Evolutionary conservation across 805 yeast genomes (phyloP).

Genomic region (Yarrowia deformans): DNA sequence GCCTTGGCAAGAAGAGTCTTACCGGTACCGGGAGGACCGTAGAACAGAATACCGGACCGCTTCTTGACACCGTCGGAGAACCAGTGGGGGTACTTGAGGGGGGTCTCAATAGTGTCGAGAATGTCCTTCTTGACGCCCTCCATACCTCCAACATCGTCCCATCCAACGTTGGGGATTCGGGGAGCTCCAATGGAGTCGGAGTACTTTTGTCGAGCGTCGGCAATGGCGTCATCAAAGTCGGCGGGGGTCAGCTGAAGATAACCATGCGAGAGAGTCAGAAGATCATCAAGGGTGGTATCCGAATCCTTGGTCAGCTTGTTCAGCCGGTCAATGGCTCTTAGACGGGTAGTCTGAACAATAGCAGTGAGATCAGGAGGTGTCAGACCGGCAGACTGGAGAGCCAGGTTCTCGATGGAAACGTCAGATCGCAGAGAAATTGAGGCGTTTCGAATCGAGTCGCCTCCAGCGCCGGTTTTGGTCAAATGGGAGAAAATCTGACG

Average conservation of each 20-base stretch:
- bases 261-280: conserved; percentile 59
- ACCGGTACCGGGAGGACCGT: conserved; percentile 99
- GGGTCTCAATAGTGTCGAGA: conserved; percentile 94
- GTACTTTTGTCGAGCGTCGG: conserved; percentile 82
- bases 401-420: conserved; percentile 63
- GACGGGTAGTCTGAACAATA: conserved; percentile 71
- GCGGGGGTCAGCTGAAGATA: conserved; percentile 59
- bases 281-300: conserved; percentile 47
- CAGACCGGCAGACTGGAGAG: conserved; percentile 90
- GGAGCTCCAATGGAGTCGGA: conserved; percentile 98
- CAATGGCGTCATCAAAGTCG: conserved; percentile 74
- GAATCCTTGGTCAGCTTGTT: conserved; percentile 41
- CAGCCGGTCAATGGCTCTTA: conserved; percentile 61
- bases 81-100: conserved; percentile 88
- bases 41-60: conserved; percentile 90
- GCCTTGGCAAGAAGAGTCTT: conserved; percentile 96
- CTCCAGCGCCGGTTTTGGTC: conserved; percentile 10
- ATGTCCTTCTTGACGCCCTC: conserved; percentile 91
- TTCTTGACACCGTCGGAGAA: conserved; percentile 90
- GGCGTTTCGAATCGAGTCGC: conserved; percentile 9
- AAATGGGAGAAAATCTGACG: conserved; percentile 64
- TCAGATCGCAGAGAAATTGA: conserved; percentile 49
- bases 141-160: conserved; percentile 98
- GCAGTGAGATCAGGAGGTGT: conserved; percentile 82
- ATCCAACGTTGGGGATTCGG: conserved; percentile 87